phyloP scores from a whole-genome alignment of 768 basidiomycete species.

The Leccinum pellstonianum region DNA sequence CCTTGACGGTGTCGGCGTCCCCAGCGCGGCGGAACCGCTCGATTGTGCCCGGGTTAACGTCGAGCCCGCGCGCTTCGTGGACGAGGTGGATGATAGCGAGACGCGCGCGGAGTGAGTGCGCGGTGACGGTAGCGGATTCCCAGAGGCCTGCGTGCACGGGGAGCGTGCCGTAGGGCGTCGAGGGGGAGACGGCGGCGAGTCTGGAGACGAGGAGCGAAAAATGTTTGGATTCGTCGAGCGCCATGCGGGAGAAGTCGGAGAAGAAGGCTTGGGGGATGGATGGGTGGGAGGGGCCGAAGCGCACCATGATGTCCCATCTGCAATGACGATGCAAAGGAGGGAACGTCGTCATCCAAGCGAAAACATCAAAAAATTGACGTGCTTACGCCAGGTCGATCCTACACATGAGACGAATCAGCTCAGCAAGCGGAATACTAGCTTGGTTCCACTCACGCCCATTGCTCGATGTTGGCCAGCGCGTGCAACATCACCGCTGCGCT shows the following conservation, averaged over 20 bases:
- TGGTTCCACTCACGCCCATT: neutral
- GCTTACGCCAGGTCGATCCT: neutral
- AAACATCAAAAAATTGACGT: neutral
- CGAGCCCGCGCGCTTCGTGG: slow-evolving; percentile 49
- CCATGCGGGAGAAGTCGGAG: neutral
- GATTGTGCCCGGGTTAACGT: neutral
- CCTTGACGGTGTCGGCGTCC: slow-evolving; percentile 53
- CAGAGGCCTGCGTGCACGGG: neutral
- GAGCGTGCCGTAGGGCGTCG: neutral
- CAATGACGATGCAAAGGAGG: neutral
- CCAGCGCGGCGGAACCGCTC: neutral
- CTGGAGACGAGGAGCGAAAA: neutral
- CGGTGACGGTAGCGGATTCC: neutral
- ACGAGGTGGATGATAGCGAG: slow-evolving; percentile 73
- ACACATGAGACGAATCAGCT: neutral
- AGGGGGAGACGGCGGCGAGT: neutral
- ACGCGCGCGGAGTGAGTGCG: neutral
- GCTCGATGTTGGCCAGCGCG: neutral
- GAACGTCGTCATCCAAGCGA: neutral
- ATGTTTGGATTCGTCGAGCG: neutral
- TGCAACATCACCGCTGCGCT: slow-evolving; percentile 38
- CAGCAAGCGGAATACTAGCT: no score
- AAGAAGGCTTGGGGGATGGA: neutral
- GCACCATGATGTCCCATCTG: slow-evolving; percentile 1
- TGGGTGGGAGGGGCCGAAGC: neutral